Evolutionary conservation across 169 alveolate genomes (phyloP).

Genomic region (Toxoplasma gondii): DNA sequence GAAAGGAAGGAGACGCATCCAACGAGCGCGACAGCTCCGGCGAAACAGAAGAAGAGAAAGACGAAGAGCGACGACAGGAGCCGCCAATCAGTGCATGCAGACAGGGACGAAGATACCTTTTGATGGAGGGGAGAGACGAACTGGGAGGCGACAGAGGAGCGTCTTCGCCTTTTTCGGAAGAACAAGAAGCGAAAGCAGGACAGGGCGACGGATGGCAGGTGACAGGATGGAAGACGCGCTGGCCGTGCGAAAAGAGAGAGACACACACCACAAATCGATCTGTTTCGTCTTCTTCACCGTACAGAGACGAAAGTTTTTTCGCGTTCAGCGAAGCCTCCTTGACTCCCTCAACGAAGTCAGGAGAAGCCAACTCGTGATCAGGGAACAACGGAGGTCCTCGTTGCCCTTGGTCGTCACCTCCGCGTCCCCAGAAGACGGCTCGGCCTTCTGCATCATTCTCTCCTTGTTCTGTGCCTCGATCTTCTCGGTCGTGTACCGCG

Average conservation of each 20-base stretch:
- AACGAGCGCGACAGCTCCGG: not conserved
- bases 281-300: not conserved
- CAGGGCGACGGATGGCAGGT: not conserved
- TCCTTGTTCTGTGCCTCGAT: not conserved
- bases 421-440: no score
- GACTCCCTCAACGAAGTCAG: no score
- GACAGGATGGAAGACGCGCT: constrained; percentile 19
- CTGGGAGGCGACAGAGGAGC: not conserved
- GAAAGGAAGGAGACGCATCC: not conserved
- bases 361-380: no score
- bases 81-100: constrained; percentile 2
- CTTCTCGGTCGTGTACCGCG: not conserved
- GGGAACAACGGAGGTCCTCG: no score
- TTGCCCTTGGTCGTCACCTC: no score
- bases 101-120: constrained; percentile 11
- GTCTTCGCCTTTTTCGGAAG: not conserved
- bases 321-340: not conserved
- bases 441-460: no score
- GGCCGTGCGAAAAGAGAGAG: constrained; percentile 21
- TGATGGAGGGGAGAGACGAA: not conserved
- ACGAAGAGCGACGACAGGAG: not conserved
- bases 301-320: not conserved
- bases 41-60: not conserved
- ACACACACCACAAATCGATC: not conserved
- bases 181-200: not conserved